A percentile compares a stretch with the other conserved stretches of the same genome.
Evolutionary conservation across 176 grass and related monocot species (phyloP).

Genomic region (Carex scoparia): DNA sequence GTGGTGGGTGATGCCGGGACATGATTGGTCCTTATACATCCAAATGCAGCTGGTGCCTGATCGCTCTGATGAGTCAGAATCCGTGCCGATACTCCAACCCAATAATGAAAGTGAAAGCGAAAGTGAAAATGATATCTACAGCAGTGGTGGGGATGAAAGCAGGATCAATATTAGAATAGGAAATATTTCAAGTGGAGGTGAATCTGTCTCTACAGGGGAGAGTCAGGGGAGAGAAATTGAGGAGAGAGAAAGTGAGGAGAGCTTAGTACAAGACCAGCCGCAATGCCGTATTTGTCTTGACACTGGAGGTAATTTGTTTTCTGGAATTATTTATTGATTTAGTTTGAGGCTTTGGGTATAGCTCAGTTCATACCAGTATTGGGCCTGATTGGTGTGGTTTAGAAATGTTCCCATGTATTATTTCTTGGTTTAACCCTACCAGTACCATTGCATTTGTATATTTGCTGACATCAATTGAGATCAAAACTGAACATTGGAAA

Average conservation of each 20-base stretch:
- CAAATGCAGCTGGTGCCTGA: constrained; percentile 27
- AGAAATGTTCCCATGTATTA: neutral
- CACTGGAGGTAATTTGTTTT: constrained; percentile 55
- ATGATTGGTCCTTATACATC: neutral
- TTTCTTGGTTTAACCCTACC: neutral
- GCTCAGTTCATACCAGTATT: neutral
- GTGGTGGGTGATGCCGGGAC: neutral
- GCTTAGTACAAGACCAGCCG: constrained; percentile 47
- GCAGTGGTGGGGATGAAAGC: neutral
- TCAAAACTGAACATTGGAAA: neutral
- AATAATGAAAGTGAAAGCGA: neutral
- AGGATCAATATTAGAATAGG: constrained; percentile 10
- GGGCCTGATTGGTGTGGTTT: neutral
- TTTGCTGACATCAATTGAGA: neutral
- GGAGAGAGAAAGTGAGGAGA: constrained; percentile 19
- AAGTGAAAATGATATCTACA: neutral
- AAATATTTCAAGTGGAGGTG: neutral
- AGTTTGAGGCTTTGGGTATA: neutral
- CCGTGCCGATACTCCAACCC: constrained; percentile 10
- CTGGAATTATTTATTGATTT: neutral
- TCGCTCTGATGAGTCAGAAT: constrained; percentile 3
- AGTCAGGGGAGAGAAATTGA: neutral
- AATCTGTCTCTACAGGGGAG: neutral
- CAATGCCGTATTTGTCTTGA: constrained; percentile 97
- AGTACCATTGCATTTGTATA: neutral